A percentile compares a stretch with the other conserved stretches of the same genome.
phyloP scores from a whole-genome alignment of 139 green algal species.

The Chlamydomonas applanata region DNA sequence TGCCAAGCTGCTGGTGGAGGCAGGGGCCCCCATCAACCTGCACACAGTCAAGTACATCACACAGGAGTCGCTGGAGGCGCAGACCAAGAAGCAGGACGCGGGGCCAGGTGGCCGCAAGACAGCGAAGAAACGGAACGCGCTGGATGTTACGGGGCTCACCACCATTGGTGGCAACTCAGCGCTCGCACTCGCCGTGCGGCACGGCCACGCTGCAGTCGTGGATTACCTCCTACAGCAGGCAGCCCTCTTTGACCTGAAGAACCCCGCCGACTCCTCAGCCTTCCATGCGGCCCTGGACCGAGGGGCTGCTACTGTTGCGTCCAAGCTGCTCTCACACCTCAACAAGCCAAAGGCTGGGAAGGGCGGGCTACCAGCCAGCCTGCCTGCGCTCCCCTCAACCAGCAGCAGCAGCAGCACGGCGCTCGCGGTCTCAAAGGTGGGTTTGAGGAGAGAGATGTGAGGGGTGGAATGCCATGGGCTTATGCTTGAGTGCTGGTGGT shows the following conservation, averaged over 20 bases:
- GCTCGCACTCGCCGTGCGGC: conserved; percentile 37
- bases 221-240: conserved; percentile 39
- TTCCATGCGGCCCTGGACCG: conserved; percentile 39
- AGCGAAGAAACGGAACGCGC: conserved; percentile 10
- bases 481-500: no score
- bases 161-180: conserved; percentile 42
- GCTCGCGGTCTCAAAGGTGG: neutral
- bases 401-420: neutral
- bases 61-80: conserved; percentile 35
- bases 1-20: conserved; percentile 11
- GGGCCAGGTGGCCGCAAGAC: conserved; percentile 14
- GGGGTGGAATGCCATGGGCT: no score
- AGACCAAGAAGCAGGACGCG: conserved; percentile 18
- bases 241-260: conserved; percentile 40
- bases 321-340: conserved; percentile 36
- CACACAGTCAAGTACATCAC: conserved; percentile 44
- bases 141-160: conserved; percentile 35
- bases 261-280: conserved; percentile 40
- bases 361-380: neutral
- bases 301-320: conserved; percentile 28
- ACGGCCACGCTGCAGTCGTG: conserved; percentile 33
- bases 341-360: conserved; percentile 29
- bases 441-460: no score
- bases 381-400: neutral
- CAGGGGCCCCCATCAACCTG: conserved; percentile 33